phyloP scores from a whole-genome alignment of 169 alveolate species.

The Cryptosporidium canis region DNA sequence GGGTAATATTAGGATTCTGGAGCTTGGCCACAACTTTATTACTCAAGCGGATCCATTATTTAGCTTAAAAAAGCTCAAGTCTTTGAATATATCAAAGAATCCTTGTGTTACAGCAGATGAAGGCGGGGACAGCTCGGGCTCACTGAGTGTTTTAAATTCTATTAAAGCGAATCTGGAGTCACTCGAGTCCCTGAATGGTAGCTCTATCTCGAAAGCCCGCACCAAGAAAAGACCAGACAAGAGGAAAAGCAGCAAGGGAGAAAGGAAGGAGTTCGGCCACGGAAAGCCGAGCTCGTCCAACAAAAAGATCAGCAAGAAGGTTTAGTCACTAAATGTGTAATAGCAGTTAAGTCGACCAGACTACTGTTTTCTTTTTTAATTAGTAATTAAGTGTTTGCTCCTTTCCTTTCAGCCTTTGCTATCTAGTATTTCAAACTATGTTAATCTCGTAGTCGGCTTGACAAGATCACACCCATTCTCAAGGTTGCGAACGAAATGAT shows the following conservation, averaged over 20 bases:
- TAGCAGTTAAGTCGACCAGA: not conserved
- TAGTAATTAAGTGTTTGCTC: too few species aligned
- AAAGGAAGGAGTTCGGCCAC: not conserved
- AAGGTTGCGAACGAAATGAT: constrained; percentile 36
- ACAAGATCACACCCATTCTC: constrained; percentile 25
- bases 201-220: not conserved
- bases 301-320: not conserved
- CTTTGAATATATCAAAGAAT: constrained; percentile 37
- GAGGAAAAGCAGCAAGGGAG: not conserved
- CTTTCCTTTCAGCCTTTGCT: too few species aligned
- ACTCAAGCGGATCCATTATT: constrained; percentile 5
- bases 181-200: constrained; percentile 19
- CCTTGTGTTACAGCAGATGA: constrained; percentile 16
- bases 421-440: too few species aligned
- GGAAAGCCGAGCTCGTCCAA: not conserved
- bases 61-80: not conserved
- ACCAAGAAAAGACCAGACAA: not conserved
- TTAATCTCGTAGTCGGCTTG: not conserved
- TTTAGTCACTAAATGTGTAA: not conserved
- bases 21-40: constrained; percentile 57
- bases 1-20: constrained; percentile 55
- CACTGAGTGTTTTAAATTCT: not conserved
- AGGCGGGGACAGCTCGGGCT: not conserved
- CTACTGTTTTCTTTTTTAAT: not conserved
- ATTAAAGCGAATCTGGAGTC: not conserved